Base-by-base conservation (phyloP, 352 stramenopile genomes). In the Phytophthora fragariaefolia region DNA sequence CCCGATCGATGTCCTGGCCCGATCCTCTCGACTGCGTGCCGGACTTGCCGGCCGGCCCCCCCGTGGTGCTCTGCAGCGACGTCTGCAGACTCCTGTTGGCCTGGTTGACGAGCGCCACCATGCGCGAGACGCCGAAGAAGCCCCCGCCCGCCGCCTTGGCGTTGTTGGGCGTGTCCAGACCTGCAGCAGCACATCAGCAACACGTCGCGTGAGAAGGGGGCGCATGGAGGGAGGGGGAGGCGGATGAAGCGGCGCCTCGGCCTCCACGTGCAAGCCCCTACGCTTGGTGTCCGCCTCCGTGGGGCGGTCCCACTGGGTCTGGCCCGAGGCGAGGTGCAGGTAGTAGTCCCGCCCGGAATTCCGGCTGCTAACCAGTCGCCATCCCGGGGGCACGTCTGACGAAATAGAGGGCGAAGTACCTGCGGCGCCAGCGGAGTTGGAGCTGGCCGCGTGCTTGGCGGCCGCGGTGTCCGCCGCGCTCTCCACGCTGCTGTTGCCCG, bases 41-140 rank as follows among this genome's bases (percentile, higher is more conserved):
- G 32, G 69, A 6, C 52, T 81, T 71, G 18, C 51, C 50, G 47
- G 62, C 53, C 60, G 54, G 59, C 9, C 53, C 57, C 3, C 64
- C 64, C 45, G 73, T 63, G 6, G 71, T 88, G 45, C 65, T 83
- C 63, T 90, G 82, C 34, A 94, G 70, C 50, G 85, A 86, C 42
- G 79, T 88, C 73, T 93, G 85, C 10, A 93, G 52, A 56, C 78
- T 81, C n/a, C 59, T 73, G 48, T 91, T 94, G 24, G 83, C 85
- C 62, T 91, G 82, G 32, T 83, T 89, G 28, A 85, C 78, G 28
- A 93, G 58, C 15, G 78, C 77, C 34, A 85, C 81, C 82, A 92
- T 89, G 54, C 85, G 81, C 38, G 82, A 82, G 52, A 90, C 82
- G 36, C 80, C 85, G 59, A 82, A 90, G 55, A 93, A 92, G 47